Evolutionary conservation across 768 basidiomycete genomes (phyloP).

Genomic region (Lentinula raphanica): DNA sequence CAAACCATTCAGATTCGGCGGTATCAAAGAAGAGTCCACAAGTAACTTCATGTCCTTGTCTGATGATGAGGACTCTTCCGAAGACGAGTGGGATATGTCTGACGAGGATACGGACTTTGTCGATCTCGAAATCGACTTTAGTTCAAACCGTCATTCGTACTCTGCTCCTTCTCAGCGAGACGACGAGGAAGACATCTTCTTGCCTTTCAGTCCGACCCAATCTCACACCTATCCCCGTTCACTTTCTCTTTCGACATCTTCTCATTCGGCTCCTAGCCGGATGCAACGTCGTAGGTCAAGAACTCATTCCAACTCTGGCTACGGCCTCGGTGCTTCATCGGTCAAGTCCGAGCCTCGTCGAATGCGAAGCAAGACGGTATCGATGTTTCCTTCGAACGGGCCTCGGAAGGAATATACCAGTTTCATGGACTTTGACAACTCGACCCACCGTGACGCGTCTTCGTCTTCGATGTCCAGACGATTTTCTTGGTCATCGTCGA

Average conservation of each 20-base stretch:
- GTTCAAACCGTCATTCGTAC: conserved; percentile 1
- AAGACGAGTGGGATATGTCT: conserved; percentile 4
- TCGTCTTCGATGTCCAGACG: neutral
- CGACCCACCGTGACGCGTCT: neutral
- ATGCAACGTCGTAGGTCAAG: neutral
- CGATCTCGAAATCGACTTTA: conserved; percentile 5
- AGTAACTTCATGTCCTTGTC: conserved; percentile 7
- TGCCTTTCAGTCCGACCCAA: neutral
- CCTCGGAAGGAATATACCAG: neutral
- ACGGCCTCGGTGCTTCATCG: neutral
- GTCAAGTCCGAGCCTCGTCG: neutral
- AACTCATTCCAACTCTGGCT: neutral
- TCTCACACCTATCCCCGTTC: neutral
- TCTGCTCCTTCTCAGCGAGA: neutral
- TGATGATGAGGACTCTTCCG: conserved; percentile 3
- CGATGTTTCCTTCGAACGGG: neutral
- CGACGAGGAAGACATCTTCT: conserved; percentile 4
- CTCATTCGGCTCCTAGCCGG: neutral
- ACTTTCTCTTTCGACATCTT: neutral
- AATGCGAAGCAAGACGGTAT: neutral
- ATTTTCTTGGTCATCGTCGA: neutral
- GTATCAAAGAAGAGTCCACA: neutral
- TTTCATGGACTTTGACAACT: conserved; percentile 3
- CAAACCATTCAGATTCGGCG: neutral
- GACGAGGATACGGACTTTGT: conserved; percentile 1